phyloP scores from a whole-genome alignment of 352 stramenopile genomes.

The Phytophthora pistaciae region DNA sequence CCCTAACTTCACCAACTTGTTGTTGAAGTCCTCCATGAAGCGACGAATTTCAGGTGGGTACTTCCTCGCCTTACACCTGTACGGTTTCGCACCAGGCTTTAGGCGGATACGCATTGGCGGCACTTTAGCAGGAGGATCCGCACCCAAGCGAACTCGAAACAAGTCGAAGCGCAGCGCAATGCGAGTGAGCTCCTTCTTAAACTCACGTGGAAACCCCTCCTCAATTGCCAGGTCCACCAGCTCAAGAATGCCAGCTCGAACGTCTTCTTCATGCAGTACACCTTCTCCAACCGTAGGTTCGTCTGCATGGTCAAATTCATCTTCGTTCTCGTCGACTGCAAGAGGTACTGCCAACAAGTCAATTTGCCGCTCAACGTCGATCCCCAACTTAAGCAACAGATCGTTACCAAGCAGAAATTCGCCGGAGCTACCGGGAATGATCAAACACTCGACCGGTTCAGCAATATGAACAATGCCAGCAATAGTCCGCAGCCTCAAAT shows the following conservation, averaged over 20 bases:
- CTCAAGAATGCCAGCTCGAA: background rate
- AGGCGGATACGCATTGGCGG: constrained; percentile 29
- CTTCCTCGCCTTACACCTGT: constrained; percentile 24
- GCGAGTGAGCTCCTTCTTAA: background rate
- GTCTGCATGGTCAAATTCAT: constrained; percentile 19
- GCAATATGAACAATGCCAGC: constrained; percentile 14
- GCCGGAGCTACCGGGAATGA: constrained; percentile 16
- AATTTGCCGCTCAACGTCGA: constrained; percentile 17
- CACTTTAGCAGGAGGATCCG: constrained; percentile 26
- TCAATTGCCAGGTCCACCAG: constrained; percentile 1
- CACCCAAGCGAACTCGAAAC: constrained; percentile 23
- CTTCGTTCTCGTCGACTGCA: background rate
- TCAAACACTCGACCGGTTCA: constrained; percentile 20
- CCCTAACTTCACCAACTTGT: constrained; percentile 27
- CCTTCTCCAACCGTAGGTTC: background rate
- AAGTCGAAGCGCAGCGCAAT: constrained; percentile 14
- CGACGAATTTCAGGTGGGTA: constrained; percentile 29
- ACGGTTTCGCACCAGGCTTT: constrained; percentile 26
- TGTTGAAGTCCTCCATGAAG: constrained; percentile 31
- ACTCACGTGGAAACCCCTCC: background rate
- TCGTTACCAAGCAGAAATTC: constrained; percentile 26
- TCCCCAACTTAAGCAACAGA: constrained; percentile 14
- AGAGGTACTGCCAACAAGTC: constrained; percentile 11
- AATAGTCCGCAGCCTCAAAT: constrained; percentile 11
- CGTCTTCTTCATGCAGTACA: background rate